Evolutionary conservation across 2,329 filamentous ascomycete genomes (phyloP).

Genomic region (Bipolaris zeicola): DNA sequence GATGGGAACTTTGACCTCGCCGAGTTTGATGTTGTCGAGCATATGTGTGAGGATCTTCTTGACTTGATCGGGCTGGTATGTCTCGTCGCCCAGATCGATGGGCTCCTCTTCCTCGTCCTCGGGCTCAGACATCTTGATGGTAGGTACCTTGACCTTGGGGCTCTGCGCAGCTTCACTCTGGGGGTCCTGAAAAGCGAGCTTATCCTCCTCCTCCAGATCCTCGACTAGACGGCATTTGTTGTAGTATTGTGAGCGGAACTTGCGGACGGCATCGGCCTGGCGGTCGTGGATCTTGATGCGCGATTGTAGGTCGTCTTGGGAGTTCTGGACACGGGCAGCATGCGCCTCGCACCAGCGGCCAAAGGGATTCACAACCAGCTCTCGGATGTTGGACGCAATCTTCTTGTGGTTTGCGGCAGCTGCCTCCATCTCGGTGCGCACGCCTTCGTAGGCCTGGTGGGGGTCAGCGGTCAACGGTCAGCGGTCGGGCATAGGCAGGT

Average conservation of each 20-base stretch:
- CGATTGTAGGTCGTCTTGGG: slow-evolving; percentile 88
- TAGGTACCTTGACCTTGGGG: slow-evolving; percentile 69
- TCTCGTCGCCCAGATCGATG: slow-evolving; percentile 87
- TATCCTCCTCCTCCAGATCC: slow-evolving; percentile 97
- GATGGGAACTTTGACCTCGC: slow-evolving; percentile 93
- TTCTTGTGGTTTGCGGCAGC: slow-evolving; percentile 89
- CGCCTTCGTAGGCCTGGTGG: slow-evolving; percentile 86
- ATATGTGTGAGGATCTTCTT: slow-evolving; percentile 90
- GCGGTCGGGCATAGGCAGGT: slow-evolving; percentile 4
- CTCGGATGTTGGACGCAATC: slow-evolving; percentile 94
- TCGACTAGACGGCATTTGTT: slow-evolving; percentile 98
- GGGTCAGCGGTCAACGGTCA: slow-evolving; percentile 34
- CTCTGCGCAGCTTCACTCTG: slow-evolving; percentile 57
- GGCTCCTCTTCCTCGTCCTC: slow-evolving; percentile 74
- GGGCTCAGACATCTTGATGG: slow-evolving; percentile 82
- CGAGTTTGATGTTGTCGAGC: slow-evolving; percentile 82
- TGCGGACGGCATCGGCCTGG: slow-evolving; percentile 88
- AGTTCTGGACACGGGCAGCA: slow-evolving; percentile 86
- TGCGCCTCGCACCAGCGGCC: slow-evolving; percentile 96
- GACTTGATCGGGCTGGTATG: slow-evolving; percentile 82
- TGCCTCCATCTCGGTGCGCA: slow-evolving; percentile 90
- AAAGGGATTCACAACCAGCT: slow-evolving; percentile 93
- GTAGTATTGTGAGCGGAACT: slow-evolving; percentile 94
- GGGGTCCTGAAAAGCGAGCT: slow-evolving; percentile 93
- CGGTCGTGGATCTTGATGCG: slow-evolving; percentile 93